A percentile compares a stretch with the other conserved stretches of the same genome.
Evolutionary conservation across 2,329 filamentous ascomycete genomes (phyloP).

Genomic region (Hymenoscyphus occultus): DNA sequence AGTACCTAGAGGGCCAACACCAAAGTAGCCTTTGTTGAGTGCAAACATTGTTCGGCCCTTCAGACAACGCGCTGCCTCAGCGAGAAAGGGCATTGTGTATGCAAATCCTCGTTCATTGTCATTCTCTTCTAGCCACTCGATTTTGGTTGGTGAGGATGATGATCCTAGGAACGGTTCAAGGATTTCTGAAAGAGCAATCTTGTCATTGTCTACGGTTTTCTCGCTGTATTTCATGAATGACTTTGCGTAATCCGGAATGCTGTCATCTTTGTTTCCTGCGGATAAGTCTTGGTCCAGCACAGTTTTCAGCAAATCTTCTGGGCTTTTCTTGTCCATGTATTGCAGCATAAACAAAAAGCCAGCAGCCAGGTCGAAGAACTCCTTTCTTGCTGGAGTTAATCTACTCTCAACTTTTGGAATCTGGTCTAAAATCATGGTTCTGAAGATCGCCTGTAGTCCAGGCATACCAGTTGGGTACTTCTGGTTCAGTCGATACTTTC

Average conservation of each 20-base stretch:
- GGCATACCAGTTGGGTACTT: slow-evolving; percentile 15
- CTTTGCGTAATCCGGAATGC: slow-evolving; percentile 9
- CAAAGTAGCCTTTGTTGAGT: slow-evolving; percentile 12
- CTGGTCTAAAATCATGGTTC: slow-evolving; percentile 14
- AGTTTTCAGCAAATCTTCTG: slow-evolving; percentile 3
- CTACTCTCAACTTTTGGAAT: slow-evolving; percentile 1
- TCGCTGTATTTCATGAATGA: slow-evolving; percentile 10
- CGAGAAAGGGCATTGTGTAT: slow-evolving; percentile 8
- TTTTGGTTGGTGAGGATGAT: neutral
- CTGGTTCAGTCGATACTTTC: slow-evolving; percentile 8
- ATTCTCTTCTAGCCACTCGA: neutral
- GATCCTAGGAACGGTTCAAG: slow-evolving; percentile 9
- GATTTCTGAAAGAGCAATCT: neutral
- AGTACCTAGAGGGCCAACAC: slow-evolving; percentile 11
- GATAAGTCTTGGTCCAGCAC: neutral
- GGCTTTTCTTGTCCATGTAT: slow-evolving; percentile 9
- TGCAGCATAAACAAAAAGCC: slow-evolving; percentile 12
- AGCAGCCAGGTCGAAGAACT: slow-evolving; percentile 13
- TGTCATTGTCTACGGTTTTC: neutral
- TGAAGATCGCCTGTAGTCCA: slow-evolving; percentile 11
- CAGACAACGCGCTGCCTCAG: slow-evolving; percentile 8
- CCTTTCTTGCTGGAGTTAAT: neutral
- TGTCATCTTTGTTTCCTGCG: neutral
- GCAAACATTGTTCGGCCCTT: slow-evolving; percentile 12
- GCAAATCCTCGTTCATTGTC: slow-evolving; percentile 4